Evolutionary conservation across 177 flowering plant genomes (phyloP).

Genomic region (Telopea speciosissima): DNA sequence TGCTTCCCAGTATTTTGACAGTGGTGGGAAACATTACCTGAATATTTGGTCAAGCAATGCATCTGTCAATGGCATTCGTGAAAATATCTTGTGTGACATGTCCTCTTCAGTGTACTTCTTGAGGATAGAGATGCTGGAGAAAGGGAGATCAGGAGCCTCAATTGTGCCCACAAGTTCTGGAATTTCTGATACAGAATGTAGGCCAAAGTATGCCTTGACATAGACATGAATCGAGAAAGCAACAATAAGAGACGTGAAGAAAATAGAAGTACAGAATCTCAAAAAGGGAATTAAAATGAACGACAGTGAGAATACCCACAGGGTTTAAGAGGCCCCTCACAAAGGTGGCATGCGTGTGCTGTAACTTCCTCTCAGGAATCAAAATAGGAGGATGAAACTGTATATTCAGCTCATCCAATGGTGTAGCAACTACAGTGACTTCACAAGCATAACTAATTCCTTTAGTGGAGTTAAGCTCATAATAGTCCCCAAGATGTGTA

Average conservation of each 20-base stretch:
- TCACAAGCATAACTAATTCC: conserved; percentile 72
- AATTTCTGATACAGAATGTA: conserved; percentile 40
- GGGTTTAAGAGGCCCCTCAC: conserved; percentile 83
- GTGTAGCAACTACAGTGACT: conserved; percentile 73
- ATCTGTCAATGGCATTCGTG: conserved; percentile 64
- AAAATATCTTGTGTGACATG: conserved; percentile 69
- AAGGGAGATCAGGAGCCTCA: conserved; percentile 64
- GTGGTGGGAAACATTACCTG: conserved; percentile 42
- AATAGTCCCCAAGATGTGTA: conserved; percentile 42
- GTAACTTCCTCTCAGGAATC: conserved; percentile 63
- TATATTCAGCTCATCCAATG: conserved; percentile 75
- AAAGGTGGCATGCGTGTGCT: conserved; percentile 90
- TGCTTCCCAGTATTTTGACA: background rate
- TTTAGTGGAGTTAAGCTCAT: conserved; percentile 68
- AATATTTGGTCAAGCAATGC: conserved; percentile 63
- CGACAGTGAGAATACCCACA: conserved; percentile 33
- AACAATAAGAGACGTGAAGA: background rate
- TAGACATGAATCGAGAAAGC: conserved; percentile 7
- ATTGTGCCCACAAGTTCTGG: conserved; percentile 81
- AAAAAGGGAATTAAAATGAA: background rate
- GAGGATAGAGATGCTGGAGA: conserved; percentile 75
- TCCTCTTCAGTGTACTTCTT: conserved; percentile 54
- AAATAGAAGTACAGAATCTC: background rate
- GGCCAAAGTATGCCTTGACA: conserved; percentile 69
- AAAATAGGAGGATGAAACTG: conserved; percentile 56